Percentiles rank a stretch among this genome's conserved stretches.
Evolutionary conservation across 192 early-diverging fungal genomes (phyloP).

Genomic region (Coemansia asiatica): DNA sequence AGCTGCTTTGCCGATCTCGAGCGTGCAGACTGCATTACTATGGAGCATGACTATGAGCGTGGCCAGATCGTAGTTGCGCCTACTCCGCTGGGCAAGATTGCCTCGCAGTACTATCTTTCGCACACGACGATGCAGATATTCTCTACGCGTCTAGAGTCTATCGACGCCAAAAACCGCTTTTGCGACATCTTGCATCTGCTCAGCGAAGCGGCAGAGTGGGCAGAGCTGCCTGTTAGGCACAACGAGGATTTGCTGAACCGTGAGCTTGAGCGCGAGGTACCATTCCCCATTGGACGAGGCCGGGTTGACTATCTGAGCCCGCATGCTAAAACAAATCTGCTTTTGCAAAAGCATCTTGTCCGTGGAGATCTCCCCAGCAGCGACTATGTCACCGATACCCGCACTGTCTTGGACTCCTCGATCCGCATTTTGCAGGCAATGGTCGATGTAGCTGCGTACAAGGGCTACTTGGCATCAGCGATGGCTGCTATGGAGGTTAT

Average conservation of each 20-base stretch:
- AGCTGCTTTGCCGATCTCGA: slow-evolving; percentile 68
- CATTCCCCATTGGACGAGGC: slow-evolving; percentile 59
- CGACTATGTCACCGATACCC: slow-evolving; percentile 90
- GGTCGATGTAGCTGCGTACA: slow-evolving; percentile 80
- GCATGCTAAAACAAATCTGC: slow-evolving; percentile 85
- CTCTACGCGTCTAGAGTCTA: slow-evolving; percentile 57
- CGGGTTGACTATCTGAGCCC: slow-evolving; percentile 72
- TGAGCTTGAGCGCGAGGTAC: slow-evolving; percentile 74
- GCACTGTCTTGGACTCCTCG: slow-evolving; percentile 86
- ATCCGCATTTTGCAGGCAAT: slow-evolving; percentile 93
- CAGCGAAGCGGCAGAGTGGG: slow-evolving; percentile 82
- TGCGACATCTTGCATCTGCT: slow-evolving; percentile 74
- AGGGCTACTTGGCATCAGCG: slow-evolving; percentile 64
- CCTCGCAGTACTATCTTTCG: slow-evolving; percentile 89
- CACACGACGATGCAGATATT: slow-evolving; percentile 77
- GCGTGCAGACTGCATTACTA: slow-evolving; percentile 68
- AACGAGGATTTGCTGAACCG: slow-evolving; percentile 91
- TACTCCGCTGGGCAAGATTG: slow-evolving; percentile 78
- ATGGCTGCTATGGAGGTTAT: slow-evolving; percentile 79
- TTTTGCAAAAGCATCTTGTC: slow-evolving; percentile 88
- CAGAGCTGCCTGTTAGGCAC: slow-evolving; percentile 89
- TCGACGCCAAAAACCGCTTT: slow-evolving; percentile 50
- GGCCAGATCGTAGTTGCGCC: slow-evolving; percentile 55
- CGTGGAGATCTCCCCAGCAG: slow-evolving; percentile 76
- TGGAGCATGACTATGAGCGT: slow-evolving; percentile 40